A percentile compares a stretch with the other conserved stretches of the same genome.
Conservation (phyloP, 345 rosid species). For the Clausena lansium region DNA sequence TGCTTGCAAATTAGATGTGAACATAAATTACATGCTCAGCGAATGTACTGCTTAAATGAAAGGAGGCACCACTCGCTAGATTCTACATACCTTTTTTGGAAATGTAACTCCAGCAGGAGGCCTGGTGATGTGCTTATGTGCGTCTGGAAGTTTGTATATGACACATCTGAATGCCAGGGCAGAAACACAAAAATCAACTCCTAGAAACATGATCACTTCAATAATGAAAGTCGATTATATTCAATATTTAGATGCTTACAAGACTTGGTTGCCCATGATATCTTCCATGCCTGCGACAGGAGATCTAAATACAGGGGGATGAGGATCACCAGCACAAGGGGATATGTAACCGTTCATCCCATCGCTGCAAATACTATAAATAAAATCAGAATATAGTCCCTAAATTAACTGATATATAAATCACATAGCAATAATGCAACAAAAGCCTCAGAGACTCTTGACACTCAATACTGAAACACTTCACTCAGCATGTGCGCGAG, state of each 20-base stretch:
- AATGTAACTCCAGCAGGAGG: constrained; percentile 60
- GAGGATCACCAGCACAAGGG: constrained; percentile 74
- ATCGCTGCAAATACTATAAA: constrained; percentile 65
- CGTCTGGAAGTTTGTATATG: constrained; percentile 78
- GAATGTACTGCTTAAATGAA: not conserved
- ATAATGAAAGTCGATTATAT: not conserved
- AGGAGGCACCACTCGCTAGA: not conserved
- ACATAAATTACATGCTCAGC: not conserved
- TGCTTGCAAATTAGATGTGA: not conserved
- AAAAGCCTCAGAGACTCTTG: not conserved
- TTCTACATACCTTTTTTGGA: constrained; percentile 65
- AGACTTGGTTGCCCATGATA: constrained; percentile 75
- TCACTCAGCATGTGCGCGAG: not conserved
- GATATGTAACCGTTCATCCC: constrained; percentile 94
- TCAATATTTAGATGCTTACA: constrained; percentile 49
- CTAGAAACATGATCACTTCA: not conserved
- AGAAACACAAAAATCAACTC: not conserved
- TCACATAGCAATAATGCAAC: not conserved
- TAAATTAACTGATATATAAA: not conserved
- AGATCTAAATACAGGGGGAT: constrained; percentile 75
- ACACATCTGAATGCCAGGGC: constrained; percentile 57
- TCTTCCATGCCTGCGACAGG: constrained; percentile 83
- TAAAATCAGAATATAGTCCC: constrained; percentile 35
- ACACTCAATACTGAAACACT: not conserved
- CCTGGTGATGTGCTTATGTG: constrained; percentile 54